Base-by-base conservation (phyloP, 345 rosid genomes). In the Eucalyptus cloeziana region DNA sequence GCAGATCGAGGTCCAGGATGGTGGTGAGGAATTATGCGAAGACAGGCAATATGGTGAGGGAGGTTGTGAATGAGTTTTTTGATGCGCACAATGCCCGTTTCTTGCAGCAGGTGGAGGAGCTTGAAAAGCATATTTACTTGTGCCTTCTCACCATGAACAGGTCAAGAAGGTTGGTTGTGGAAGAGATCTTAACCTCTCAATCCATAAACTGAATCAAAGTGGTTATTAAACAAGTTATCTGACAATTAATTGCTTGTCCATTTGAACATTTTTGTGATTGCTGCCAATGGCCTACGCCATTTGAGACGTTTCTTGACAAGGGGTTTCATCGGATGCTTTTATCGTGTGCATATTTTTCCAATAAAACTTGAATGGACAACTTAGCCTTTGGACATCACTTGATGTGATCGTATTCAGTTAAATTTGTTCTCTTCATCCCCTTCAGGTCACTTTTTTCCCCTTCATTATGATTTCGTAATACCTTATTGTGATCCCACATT, bases 141-240 rank as follows among this genome's bases (percentile, higher is more conserved):
- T 97, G 97, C 92, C 95, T 95, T 87, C 95, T 95, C 90, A 95
- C 96, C 49, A 95, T 98, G 44, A 95, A 97, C 89, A 94, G 94
- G 92, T 95, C 95, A 64, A 98, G 99, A 91, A 92, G 95, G 92
- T 92, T 92, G 58, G 92, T 96, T 76, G 88, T 95, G 47, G 92
- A 92, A 83, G 95, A 95, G 90, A 93, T 93, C 33, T 40, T 85
- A 50, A 49, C 88, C 86, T 22, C 90, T 40, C 85, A 40, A 13
- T 37, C 45, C 45, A 71, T 22, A 40, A 37, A 16, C 85, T 71
- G 44, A 40, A 76, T 76, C 16, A 76, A 76, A 40, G 27, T 76
- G 85, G 85, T 21, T 43, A 76, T 16, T 40, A 30, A 76, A 21
- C 15, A 76, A 1, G 22, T 76, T 76, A 22, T 76, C 47, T 76